These are phyloP conservation scores for Micromonas pusilla DNA, from an alignment of 139 green algal genomes.

Conservation along the genomic window DNA sequence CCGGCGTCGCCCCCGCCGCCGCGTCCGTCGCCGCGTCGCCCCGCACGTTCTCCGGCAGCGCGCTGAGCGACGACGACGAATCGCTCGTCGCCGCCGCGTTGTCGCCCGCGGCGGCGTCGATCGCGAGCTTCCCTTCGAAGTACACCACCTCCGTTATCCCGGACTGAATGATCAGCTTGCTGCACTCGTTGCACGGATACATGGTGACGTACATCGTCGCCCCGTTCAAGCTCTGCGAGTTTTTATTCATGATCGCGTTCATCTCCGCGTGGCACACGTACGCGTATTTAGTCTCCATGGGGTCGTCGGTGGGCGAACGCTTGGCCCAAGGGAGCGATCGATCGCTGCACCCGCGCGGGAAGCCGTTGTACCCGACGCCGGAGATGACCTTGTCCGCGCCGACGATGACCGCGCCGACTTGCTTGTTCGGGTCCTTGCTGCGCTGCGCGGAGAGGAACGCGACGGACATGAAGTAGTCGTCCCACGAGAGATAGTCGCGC, in stretches of 20 bases:
- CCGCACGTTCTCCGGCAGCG: not conserved
- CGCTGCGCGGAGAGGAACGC: constrained; percentile 86
- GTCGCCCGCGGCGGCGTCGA: no score
- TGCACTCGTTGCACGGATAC: constrained; percentile 98
- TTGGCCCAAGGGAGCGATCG: constrained; percentile 83
- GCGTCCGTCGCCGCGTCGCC: not conserved
- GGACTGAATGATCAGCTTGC: constrained; percentile 97
- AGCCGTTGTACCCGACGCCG: constrained; percentile 98
- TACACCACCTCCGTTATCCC: constrained; percentile 75
- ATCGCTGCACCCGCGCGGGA: constrained; percentile 88
- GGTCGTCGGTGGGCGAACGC: constrained; percentile 38
- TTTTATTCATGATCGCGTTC: constrained; percentile 95
- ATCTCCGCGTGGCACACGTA: constrained; percentile 94
- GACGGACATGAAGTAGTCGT: constrained; percentile 99
- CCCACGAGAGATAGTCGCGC: constrained; percentile 72
- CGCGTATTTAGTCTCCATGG: constrained; percentile 83
- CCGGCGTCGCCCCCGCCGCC: not conserved
- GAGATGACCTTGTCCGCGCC: constrained; percentile 78
- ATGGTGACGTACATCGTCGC: constrained; percentile 94
- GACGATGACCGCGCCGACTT: constrained; percentile 64
- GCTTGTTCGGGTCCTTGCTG: constrained; percentile 95
- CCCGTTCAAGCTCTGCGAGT: constrained; percentile 7
- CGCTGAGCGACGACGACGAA: no score
- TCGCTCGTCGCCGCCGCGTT: no score
- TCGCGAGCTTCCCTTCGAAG: constrained; percentile 23